These are phyloP conservation scores for Leptomonas seymouri DNA, from an alignment of 208 protist genomes.

Conservation along the genomic window DNA sequence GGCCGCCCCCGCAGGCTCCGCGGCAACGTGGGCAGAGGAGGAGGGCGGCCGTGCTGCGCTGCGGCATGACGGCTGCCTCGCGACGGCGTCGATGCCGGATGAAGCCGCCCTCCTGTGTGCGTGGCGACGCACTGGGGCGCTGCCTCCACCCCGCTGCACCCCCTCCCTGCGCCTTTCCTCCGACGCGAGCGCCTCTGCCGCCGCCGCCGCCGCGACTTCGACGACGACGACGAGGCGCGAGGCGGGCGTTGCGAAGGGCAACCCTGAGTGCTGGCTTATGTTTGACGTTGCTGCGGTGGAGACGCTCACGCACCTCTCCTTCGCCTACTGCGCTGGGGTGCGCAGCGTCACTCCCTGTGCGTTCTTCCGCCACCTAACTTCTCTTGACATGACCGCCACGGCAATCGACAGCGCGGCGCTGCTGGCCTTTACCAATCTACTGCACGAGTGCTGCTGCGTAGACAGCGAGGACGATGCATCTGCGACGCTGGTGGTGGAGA, in stretches of 20 bases:
- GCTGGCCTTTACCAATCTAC: conserved; percentile 27
- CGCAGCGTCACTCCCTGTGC: conserved; percentile 32
- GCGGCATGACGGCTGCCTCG: background rate
- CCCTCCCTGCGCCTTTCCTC: background rate
- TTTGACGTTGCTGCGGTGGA: background rate
- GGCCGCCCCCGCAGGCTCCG: background rate
- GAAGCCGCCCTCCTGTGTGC: conserved; percentile 20
- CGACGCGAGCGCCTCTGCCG: background rate
- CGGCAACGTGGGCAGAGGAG: background rate
- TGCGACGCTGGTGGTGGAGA: background rate
- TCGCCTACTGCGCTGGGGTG: conserved; percentile 33
- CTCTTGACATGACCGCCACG: conserved; percentile 32
- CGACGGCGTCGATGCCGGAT: conserved; percentile 15
- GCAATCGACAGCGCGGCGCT: conserved; percentile 39
- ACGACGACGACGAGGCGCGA: background rate
- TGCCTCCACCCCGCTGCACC: no score
- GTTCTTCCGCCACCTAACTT: conserved; percentile 11
- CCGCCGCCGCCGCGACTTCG: background rate
- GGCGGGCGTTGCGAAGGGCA: background rate
- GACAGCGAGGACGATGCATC: background rate
- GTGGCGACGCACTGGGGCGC: conserved; percentile 2
- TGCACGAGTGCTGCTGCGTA: conserved; percentile 17
- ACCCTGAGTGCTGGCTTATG: background rate
- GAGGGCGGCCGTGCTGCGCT: background rate
- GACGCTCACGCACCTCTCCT: conserved; percentile 18